Conservation (phyloP, 2,329 filamentous ascomycete species). For the Phyllosticta capitalensis region DNA sequence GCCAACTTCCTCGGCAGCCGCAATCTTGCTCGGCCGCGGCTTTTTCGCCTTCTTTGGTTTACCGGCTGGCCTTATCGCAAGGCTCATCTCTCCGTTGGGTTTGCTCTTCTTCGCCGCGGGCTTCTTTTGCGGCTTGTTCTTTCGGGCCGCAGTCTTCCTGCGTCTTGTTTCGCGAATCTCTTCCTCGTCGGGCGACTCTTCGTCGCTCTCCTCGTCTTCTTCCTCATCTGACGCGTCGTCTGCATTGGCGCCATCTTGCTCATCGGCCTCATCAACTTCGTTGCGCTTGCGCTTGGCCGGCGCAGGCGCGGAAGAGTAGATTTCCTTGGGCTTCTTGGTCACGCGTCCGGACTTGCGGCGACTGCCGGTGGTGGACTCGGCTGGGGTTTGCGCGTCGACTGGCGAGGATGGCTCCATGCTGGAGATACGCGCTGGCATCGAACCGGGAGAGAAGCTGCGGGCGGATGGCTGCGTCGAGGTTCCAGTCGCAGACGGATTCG, state of each 20-base stretch:
- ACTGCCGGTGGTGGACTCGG: slow-evolving; percentile 9
- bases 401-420: slow-evolving; percentile 14
- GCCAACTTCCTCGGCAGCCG: slow-evolving; percentile 42
- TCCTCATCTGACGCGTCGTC: neutral
- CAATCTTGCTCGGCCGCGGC: slow-evolving; percentile 39
- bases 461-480: neutral
- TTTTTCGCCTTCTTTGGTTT: slow-evolving; percentile 35
- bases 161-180: slow-evolving; percentile 25
- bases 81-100: slow-evolving; percentile 40
- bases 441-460: neutral
- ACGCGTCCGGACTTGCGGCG: slow-evolving; percentile 34
- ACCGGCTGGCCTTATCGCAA: slow-evolving; percentile 46
- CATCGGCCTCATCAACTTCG: slow-evolving; percentile 21
- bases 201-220: slow-evolving; percentile 12
- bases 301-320: slow-evolving; percentile 21
- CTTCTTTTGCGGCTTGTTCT: slow-evolving; percentile 21
- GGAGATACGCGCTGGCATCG: slow-evolving; percentile 12
- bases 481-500: neutral
- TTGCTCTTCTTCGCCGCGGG: slow-evolving; percentile 45
- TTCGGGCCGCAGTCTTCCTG: slow-evolving; percentile 19
- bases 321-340: slow-evolving; percentile 27
- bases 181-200: slow-evolving; percentile 30
- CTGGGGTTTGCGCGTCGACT: slow-evolving; percentile 12
- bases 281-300: slow-evolving; percentile 29
- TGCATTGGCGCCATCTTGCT: slow-evolving; percentile 10